A percentile compares a stretch with the other conserved stretches of the same genome.
These are phyloP conservation scores for Atractiella rhizophila DNA, from an alignment of 768 basidiomycete species.

Conservation along the genomic window DNA sequence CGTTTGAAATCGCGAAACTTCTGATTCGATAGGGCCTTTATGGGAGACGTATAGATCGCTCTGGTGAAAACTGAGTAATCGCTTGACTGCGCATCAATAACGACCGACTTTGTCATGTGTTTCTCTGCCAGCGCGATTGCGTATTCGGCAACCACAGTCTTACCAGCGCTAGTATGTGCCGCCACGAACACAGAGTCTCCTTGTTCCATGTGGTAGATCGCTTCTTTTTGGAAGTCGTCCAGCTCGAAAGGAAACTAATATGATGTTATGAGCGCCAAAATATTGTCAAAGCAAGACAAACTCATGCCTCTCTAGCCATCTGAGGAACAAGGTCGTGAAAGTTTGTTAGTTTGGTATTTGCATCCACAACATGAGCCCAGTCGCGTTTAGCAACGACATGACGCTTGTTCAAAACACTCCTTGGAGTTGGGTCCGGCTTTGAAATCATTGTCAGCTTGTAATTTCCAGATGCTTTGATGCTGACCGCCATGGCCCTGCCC, in stretches of 20 bases:
- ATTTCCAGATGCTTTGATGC: constrained; percentile 41
- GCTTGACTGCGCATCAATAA: not conserved
- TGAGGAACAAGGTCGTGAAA: constrained; percentile 81
- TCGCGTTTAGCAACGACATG: constrained; percentile 49
- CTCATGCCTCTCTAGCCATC: constrained; percentile 75
- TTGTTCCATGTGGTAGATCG: constrained; percentile 87
- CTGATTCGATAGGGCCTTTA: constrained; percentile 94
- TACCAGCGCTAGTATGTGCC: constrained; percentile 96
- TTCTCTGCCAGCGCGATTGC: constrained; percentile 88
- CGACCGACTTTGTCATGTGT: constrained; percentile 80
- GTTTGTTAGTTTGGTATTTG: constrained; percentile 66
- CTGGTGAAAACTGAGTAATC: constrained; percentile 29
- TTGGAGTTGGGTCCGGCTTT: not conserved
- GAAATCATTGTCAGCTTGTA: constrained; percentile 33
- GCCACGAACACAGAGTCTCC: constrained; percentile 99
- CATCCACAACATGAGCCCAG: constrained; percentile 93
- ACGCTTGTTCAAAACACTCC: constrained; percentile 20
- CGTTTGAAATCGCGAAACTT: constrained; percentile 98
- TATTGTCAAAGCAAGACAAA: not conserved
- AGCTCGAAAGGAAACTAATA: constrained; percentile 88
- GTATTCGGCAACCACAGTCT: constrained; percentile 97
- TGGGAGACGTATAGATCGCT: constrained; percentile 94
- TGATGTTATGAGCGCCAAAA: not conserved
- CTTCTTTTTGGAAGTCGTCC: constrained; percentile 96
- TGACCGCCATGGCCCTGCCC: constrained; percentile 27